A percentile compares a stretch with the other conserved stretches of the same genome.
phyloP scores from a whole-genome alignment of 2,329 filamentous ascomycete genomes.

The Aspergillus costaricaensis region DNA sequence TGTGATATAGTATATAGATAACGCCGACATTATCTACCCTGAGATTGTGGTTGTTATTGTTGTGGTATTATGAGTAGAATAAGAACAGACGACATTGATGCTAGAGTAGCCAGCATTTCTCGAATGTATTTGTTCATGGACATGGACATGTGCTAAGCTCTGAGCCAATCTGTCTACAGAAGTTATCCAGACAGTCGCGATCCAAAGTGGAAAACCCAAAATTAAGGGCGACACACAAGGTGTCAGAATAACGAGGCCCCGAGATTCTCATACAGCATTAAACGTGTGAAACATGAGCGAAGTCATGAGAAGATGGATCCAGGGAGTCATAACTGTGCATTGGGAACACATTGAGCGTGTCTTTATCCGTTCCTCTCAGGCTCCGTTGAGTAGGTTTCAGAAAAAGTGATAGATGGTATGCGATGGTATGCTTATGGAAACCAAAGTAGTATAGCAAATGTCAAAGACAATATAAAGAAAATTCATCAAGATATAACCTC shows the following conservation, averaged over 20 bases:
- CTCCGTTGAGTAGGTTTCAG: conserved; percentile 17
- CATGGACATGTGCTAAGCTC: background rate
- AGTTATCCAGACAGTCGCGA: background rate
- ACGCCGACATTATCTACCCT: conserved; percentile 9
- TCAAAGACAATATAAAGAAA: conserved; percentile 14
- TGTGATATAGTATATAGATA: conserved; percentile 33
- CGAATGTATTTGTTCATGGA: background rate
- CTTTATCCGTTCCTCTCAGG: conserved; percentile 6
- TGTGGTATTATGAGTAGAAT: conserved; percentile 16
- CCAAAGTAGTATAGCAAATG: conserved; percentile 24
- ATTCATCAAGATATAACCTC: conserved; percentile 17
- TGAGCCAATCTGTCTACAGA: conserved; percentile 2
- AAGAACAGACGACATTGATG: background rate
- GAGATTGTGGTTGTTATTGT: background rate
- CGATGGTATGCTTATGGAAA: conserved; percentile 25
- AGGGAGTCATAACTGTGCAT: background rate
- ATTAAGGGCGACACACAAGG: background rate
- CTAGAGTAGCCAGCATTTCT: background rate
- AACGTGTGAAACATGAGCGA: background rate
- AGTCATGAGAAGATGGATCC: background rate
- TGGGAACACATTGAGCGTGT: no score
- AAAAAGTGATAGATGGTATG: conserved; percentile 18
- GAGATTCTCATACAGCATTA: background rate
- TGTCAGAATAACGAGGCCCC: background rate
- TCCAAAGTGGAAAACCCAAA: background rate